These are phyloP conservation scores for Talinum fruticosum DNA, from an alignment of 148 eudicot genomes.

Conservation along the genomic window DNA sequence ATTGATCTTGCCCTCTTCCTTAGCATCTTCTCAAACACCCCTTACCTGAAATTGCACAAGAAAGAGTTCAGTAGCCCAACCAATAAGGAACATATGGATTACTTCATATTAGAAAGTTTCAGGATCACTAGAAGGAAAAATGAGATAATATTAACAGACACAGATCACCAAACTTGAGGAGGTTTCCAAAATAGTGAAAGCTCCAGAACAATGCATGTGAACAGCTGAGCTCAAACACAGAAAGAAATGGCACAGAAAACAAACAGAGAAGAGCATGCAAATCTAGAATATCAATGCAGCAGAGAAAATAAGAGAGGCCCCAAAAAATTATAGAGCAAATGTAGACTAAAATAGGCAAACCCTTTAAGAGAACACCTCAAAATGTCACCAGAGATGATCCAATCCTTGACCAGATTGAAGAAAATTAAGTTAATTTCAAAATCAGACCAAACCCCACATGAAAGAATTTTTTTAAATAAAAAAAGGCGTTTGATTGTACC, in stretches of 20 bases:
- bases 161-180: constrained; percentile 6
- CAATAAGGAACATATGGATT: too few relatives aligned
- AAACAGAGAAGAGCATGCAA: constrained; percentile 22
- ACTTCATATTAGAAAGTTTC: too few relatives aligned
- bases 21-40: constrained; percentile 41
- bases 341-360: constrained; percentile 7
- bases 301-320: not conserved
- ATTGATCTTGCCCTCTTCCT: constrained; percentile 67
- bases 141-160: not conserved
- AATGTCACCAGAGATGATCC: constrained; percentile 9
- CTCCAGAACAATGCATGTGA: constrained; percentile 8
- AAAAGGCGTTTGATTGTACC: not conserved
- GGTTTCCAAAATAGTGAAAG: not conserved
- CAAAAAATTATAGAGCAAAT: constrained; percentile 14
- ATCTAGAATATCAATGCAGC: constrained; percentile 16
- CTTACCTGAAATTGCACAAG: constrained; percentile 16
- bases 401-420: constrained; percentile 10
- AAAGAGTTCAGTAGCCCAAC: too few relatives aligned
- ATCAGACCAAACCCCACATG: constrained; percentile 2
- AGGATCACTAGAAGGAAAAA: not conserved
- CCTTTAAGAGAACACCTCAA: not conserved
- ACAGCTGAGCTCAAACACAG: not conserved
- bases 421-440: constrained; percentile 7
- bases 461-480: not conserved
- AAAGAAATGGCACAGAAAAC: too few relatives aligned